Conservation (phyloP, 108 stramenopile genomes). For the Cyclotella cryptica region DNA sequence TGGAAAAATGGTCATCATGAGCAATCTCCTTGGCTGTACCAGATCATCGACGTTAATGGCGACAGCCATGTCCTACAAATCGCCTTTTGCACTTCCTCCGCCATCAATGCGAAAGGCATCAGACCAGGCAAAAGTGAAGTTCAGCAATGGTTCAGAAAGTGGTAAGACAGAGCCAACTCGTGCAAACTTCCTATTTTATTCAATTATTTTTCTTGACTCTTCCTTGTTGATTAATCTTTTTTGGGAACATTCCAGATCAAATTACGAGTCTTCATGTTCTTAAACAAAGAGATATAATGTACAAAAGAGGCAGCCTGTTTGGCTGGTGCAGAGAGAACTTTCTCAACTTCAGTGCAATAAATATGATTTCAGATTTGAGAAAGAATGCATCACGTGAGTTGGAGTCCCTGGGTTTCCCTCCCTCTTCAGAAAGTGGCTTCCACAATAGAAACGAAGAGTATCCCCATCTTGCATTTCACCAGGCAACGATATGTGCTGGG, state of each 20-base stretch:
- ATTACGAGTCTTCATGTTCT: conserved; percentile 69
- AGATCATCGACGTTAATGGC: conserved; percentile 67
- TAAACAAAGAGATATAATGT: conserved; percentile 54
- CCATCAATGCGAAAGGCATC: conserved; percentile 55
- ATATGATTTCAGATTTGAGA: conserved; percentile 74
- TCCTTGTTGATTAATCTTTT: not conserved
- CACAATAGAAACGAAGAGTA: conserved; percentile 71
- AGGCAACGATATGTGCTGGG: conserved; percentile 74
- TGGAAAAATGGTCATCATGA: conserved; percentile 83
- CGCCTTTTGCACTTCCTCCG: conserved; percentile 70
- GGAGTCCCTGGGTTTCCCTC: conserved; percentile 58
- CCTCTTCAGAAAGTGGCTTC: conserved; percentile 41
- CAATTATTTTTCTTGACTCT: not conserved
- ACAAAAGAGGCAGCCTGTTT: conserved; percentile 46
- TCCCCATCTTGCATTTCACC: conserved; percentile 53
- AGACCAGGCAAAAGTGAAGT: conserved; percentile 59
- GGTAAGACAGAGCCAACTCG: conserved; percentile 15
- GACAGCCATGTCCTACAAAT: conserved; percentile 71
- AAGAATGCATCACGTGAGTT: conserved; percentile 67
- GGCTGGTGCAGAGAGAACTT: conserved; percentile 71
- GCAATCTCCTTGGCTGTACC: conserved; percentile 69
- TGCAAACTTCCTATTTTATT: not conserved
- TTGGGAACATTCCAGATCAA: conserved; percentile 43
- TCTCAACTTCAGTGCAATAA: conserved; percentile 60
- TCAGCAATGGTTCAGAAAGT: conserved; percentile 68